A percentile compares a stretch with the other conserved stretches of the same genome.
Conservation (phyloP, 192 early-diverging fungal species). For the Spinellus fusiger region DNA sequence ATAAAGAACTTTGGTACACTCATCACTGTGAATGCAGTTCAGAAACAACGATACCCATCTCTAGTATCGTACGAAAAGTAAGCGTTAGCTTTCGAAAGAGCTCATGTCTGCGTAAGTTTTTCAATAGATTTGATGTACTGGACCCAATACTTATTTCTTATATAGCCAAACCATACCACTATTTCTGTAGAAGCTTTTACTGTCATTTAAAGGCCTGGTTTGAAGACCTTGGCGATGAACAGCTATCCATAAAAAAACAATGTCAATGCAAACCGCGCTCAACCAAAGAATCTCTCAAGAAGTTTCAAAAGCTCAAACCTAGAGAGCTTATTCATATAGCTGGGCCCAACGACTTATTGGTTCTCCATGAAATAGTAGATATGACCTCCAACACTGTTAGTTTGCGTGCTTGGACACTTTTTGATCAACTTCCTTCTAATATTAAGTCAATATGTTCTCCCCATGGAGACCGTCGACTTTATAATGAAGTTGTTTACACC, state of each 20-base stretch:
- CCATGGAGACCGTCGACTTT: neutral
- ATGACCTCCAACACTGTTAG: neutral
- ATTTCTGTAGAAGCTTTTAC: constrained; percentile 7
- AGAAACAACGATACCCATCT: neutral
- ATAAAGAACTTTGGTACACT: constrained; percentile 10
- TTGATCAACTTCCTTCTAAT: neutral
- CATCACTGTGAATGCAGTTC: constrained; percentile 10
- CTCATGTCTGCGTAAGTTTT: constrained; percentile 5
- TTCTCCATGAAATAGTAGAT: neutral
- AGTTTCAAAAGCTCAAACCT: neutral
- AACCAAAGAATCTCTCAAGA: neutral
- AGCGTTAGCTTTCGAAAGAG: neutral
- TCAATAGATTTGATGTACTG: neutral
- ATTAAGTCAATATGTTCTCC: neutral
- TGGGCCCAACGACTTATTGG: neutral
- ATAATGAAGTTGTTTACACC: neutral
- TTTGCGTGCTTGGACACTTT: neutral
- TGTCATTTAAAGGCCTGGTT: neutral
- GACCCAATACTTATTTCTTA: neutral
- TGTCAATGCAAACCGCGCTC: neutral
- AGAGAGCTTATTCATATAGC: neutral
- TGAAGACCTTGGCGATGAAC: neutral
- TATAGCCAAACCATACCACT: constrained; percentile 3
- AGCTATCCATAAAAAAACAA: neutral
- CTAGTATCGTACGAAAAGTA: constrained; percentile 1